These are phyloP conservation scores for Chrysoporthe austroafricana DNA, from an alignment of 2,329 filamentous ascomycete genomes.

Conservation along the genomic window DNA sequence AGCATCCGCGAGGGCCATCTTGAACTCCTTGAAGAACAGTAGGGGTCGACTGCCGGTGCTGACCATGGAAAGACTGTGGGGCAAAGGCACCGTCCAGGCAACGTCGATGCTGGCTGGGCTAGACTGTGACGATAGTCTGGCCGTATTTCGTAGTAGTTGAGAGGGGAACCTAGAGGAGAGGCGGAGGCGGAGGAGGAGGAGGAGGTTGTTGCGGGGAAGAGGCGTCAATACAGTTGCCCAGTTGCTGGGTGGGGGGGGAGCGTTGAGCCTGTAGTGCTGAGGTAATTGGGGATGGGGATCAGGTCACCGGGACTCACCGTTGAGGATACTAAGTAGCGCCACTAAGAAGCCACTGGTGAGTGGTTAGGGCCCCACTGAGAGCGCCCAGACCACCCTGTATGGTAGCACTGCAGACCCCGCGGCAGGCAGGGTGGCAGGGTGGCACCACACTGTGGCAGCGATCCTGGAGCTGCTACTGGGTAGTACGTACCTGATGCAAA, in stretches of 20 bases:
- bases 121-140: not conserved
- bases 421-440: not conserved
- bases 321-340: not conserved
- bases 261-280: conserved; percentile 5
- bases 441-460: not conserved
- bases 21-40: conserved; percentile 33
- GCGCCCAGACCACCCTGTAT: not conserved
- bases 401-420: not conserved
- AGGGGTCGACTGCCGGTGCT: not conserved
- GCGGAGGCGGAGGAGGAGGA: not conserved
- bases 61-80: not conserved
- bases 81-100: not conserved
- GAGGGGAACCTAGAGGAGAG: not conserved
- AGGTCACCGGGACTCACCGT: not conserved
- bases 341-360: not conserved
- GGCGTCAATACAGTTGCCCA: not conserved
- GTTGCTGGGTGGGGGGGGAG: not conserved
- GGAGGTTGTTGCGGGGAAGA: conserved; percentile 6
- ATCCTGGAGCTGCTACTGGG: not conserved
- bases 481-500: conserved; percentile 1
- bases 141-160: not conserved
- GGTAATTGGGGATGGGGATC: not conserved
- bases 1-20: conserved; percentile 50
- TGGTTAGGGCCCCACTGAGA: not conserved
- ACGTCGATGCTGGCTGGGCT: not conserved